phyloP scores from a whole-genome alignment of 1,284 basidiomycete genomes.

The Athelia sp. region DNA sequence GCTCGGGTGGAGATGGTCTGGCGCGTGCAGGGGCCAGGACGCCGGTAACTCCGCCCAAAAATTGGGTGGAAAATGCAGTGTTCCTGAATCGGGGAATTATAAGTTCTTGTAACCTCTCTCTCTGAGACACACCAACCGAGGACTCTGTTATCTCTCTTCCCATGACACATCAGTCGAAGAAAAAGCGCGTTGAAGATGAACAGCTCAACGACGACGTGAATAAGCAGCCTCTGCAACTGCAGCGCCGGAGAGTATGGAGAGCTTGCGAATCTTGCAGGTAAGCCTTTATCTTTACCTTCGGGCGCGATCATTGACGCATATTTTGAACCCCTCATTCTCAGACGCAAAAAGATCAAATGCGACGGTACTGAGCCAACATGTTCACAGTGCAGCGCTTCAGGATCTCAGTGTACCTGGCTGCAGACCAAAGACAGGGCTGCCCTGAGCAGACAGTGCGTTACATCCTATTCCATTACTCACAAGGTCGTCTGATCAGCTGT shows the following conservation, averaged over 20 bases:
- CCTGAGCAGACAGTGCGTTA: conserved; percentile 74
- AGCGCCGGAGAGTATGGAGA: conserved; percentile 73
- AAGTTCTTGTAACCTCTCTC: not conserved
- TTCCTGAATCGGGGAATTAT: not conserved
- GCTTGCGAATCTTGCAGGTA: conserved; percentile 84
- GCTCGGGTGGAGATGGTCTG: too few species aligned
- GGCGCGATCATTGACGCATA: conserved; percentile 13
- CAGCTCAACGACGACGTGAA: conserved; percentile 46
- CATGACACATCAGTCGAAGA: conserved; percentile 57
- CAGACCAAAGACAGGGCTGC: conserved; percentile 85
- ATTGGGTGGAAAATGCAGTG: not conserved
- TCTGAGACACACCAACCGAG: not conserved
- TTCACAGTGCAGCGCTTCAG: conserved; percentile 68
- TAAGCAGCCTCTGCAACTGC: conserved; percentile 67
- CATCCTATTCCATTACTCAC: conserved; percentile 10
- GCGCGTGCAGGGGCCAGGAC: too few species aligned
- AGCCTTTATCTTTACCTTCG: conserved; percentile 23
- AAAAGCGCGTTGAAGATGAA: conserved; percentile 66
- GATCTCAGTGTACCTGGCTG: conserved; percentile 76
- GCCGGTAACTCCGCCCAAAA: not conserved
- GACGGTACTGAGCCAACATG: conserved; percentile 82
- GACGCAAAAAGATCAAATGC: conserved; percentile 87
- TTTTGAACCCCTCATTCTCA: conserved; percentile 27
- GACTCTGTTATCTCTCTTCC: conserved; percentile 36
- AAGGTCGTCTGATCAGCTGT: conserved; percentile 12